Conservation (phyloP, 306 rosid genomes). For the Glycine tomentella region DNA sequence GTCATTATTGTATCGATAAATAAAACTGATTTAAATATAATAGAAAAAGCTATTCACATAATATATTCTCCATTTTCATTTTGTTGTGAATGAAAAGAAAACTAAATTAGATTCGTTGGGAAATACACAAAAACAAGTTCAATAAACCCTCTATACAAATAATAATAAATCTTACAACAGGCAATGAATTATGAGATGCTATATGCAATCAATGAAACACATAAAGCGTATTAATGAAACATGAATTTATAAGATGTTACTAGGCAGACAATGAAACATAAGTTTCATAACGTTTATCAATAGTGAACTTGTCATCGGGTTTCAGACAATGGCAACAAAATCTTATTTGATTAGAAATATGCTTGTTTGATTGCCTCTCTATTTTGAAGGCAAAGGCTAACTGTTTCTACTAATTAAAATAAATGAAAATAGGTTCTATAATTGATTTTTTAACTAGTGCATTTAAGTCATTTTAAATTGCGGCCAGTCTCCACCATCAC, state of each 20-base stretch:
- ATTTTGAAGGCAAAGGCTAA: no score
- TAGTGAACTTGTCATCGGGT: no score
- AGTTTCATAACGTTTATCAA: not conserved
- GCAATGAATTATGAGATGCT: not conserved
- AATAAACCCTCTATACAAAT: not conserved
- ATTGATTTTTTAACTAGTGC: no score
- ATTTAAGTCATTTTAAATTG: no score
- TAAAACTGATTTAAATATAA: not conserved
- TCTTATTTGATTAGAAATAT: no score
- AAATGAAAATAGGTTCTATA: no score
- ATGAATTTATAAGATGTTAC: not conserved
- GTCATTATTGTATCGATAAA: not conserved
- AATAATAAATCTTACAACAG: not conserved
- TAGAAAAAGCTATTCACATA: conserved; percentile 9
- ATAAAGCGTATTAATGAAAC: not conserved
- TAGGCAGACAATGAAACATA: not conserved
- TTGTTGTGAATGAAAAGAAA: not conserved
- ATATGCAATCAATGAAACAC: not conserved
- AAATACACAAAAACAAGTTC: no score
- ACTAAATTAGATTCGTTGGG: not conserved
- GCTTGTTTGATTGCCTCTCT: no score
- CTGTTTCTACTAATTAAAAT: no score
- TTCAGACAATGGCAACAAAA: no score
- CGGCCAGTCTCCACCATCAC: no score
- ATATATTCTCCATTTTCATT: not conserved